These are phyloP conservation scores for Dothideomycetes sp. DNA, from an alignment of 2,329 filamentous ascomycete species.

Conservation along the genomic window DNA sequence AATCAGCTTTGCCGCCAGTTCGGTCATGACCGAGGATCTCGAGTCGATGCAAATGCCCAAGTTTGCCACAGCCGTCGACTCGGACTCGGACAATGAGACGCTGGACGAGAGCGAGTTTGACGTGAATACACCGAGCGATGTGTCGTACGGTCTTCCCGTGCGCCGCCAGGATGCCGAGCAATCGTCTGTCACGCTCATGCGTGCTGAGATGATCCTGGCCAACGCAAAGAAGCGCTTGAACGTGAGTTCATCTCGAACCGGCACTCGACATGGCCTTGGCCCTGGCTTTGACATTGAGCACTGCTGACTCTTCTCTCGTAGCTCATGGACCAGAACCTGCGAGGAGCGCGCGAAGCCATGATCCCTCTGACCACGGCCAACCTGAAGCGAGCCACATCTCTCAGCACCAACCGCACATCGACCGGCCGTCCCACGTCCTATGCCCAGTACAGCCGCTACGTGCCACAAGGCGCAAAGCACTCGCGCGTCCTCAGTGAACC, in stretches of 20 bases:
- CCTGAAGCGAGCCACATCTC: constrained; percentile 28
- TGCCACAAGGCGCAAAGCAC: constrained; percentile 34
- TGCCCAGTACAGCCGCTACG: constrained; percentile 1
- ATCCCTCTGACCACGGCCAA: constrained; percentile 30
- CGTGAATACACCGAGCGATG: constrained; percentile 11
- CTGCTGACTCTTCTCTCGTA: constrained; percentile 29
- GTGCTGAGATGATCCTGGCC: constrained; percentile 82
- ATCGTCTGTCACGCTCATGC: constrained; percentile 64
- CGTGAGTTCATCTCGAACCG: constrained; percentile 40
- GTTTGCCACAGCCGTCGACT: constrained; percentile 22
- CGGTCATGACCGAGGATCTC: constrained; percentile 36
- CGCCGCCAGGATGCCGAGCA: constrained; percentile 35
- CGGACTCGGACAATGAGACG: constrained; percentile 20
- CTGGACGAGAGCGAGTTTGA: constrained; percentile 15
- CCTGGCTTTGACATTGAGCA: background rate
- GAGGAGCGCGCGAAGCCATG: constrained; percentile 54
- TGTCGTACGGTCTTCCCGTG: background rate
- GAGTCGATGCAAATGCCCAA: constrained; percentile 30
- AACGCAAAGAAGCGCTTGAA: constrained; percentile 86
- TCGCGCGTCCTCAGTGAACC: constrained; percentile 52
- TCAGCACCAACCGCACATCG: constrained; percentile 15
- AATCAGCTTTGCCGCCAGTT: constrained; percentile 26
- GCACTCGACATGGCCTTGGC: constrained; percentile 23
- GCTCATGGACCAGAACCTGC: constrained; percentile 91
- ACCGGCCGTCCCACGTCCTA: constrained; percentile 4